These are phyloP conservation scores for Dichotomopilus funicola DNA, from an alignment of 2,329 filamentous ascomycete genomes.

Conservation along the genomic window DNA sequence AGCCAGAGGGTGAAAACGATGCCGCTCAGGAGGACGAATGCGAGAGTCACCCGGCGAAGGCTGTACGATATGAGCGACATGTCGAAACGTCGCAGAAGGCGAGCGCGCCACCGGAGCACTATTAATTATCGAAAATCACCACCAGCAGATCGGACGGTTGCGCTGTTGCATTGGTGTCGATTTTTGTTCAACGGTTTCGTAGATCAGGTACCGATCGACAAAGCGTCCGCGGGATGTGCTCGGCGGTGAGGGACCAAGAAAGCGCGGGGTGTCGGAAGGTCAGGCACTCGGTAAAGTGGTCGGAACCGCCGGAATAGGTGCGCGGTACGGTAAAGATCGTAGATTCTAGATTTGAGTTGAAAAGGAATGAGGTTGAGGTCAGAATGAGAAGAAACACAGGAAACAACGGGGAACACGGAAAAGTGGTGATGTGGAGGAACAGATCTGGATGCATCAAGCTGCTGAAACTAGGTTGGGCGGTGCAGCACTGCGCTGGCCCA, in stretches of 20 bases:
- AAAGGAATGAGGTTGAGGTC: background rate
- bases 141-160: background rate
- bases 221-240: background rate
- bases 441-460: background rate
- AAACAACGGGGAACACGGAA: background rate
- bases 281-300: background rate
- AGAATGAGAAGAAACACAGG: background rate
- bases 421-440: background rate
- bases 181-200: background rate
- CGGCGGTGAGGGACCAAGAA: background rate
- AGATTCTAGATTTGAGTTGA: background rate
- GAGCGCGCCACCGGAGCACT: no score
- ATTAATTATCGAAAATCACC: no score
- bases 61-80: conserved; percentile 23
- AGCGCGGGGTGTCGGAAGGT: background rate
- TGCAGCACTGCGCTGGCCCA: background rate
- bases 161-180: background rate
- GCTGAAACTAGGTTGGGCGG: background rate
- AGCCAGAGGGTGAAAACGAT: conserved; percentile 44
- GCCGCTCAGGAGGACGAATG: conserved; percentile 27
- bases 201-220: background rate
- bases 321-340: background rate
- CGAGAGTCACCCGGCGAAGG: conserved; percentile 39
- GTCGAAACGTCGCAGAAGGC: background rate
- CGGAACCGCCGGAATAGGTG: background rate